These are phyloP conservation scores for Annona cherimola DNA, from an alignment of 164 flowering plant genomes.

Conservation along the genomic window DNA sequence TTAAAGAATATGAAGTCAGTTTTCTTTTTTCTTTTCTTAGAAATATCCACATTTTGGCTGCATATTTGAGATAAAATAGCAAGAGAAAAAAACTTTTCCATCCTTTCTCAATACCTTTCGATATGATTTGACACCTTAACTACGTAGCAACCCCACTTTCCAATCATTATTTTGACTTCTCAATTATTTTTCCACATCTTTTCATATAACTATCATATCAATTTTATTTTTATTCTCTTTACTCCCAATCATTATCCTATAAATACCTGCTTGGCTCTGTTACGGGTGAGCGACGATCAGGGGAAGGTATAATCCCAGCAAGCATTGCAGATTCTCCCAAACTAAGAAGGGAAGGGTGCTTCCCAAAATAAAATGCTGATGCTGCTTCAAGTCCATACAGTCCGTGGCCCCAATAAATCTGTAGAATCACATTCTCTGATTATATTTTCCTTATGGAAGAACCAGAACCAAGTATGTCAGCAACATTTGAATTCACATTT, in stretches of 20 bases:
- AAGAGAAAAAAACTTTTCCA: no score
- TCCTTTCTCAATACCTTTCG: no score
- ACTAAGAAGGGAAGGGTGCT: slow-evolving; percentile 35
- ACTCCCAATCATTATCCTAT: no score
- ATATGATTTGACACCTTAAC: no score
- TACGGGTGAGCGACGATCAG: slow-evolving; percentile 44
- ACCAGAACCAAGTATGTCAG: neutral
- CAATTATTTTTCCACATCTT: no score
- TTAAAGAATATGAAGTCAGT: slow-evolving; percentile 9
- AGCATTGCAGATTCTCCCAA: slow-evolving; percentile 48
- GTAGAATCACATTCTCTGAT: slow-evolving; percentile 9
- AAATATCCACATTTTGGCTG: neutral
- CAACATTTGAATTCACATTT: no score
- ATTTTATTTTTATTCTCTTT: no score
- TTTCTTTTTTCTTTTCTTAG: neutral
- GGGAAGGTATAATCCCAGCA: slow-evolving; percentile 46
- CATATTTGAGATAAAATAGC: no score
- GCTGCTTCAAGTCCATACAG: slow-evolving; percentile 44
- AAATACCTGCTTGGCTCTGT: slow-evolving; percentile 35
- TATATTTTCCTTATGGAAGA: neutral
- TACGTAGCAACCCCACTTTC: no score
- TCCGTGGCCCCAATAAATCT: slow-evolving; percentile 54
- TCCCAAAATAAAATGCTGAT: slow-evolving; percentile 43
- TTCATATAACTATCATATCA: no score
- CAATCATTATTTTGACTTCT: no score